phyloP scores from a whole-genome alignment of 108 stramenopile species.

The Cyclotella distinguenda region DNA sequence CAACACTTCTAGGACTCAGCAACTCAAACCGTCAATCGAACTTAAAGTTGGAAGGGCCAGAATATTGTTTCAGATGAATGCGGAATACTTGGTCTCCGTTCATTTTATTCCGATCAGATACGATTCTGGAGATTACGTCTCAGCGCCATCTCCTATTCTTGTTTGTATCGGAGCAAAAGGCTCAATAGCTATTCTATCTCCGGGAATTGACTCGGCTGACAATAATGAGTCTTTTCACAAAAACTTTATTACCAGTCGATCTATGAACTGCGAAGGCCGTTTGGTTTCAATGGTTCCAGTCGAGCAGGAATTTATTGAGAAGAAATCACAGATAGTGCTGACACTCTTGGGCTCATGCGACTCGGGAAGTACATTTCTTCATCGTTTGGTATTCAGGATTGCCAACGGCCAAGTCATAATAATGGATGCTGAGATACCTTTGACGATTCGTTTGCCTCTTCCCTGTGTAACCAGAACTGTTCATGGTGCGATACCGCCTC shows the following conservation, averaged over 20 bases:
- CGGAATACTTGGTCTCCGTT: slow-evolving; percentile 20
- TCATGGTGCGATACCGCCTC: not conserved
- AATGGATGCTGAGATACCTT: not conserved
- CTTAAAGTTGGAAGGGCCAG: slow-evolving; percentile 2
- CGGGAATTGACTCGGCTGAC: too few relatives aligned
- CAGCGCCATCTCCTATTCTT: not conserved
- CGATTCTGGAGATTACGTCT: not conserved
- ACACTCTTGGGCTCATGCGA: slow-evolving; percentile 14
- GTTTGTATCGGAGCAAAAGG: slow-evolving; percentile 24
- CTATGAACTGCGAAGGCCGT: slow-evolving; percentile 9
- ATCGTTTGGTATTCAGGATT: not conserved
- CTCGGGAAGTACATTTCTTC: slow-evolving; percentile 9
- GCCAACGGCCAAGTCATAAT: not conserved
- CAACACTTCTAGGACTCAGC: not conserved
- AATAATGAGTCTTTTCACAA: too few relatives aligned
- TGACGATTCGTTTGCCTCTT: not conserved
- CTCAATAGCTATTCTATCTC: slow-evolving; percentile 12
- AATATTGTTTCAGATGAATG: slow-evolving; percentile 22
- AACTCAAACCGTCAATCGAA: not conserved
- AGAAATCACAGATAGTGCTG: not conserved
- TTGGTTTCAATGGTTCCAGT: slow-evolving; percentile 8
- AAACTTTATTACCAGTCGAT: not conserved
- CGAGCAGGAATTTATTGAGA: slow-evolving; percentile 3
- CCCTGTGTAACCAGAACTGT: not conserved
- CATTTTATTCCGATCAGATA: slow-evolving; percentile 3